Percentiles rank a stretch among this genome's conserved stretches.
Evolutionary conservation across 768 basidiomycete species (phyloP).

Genomic region (Russula emetica): DNA sequence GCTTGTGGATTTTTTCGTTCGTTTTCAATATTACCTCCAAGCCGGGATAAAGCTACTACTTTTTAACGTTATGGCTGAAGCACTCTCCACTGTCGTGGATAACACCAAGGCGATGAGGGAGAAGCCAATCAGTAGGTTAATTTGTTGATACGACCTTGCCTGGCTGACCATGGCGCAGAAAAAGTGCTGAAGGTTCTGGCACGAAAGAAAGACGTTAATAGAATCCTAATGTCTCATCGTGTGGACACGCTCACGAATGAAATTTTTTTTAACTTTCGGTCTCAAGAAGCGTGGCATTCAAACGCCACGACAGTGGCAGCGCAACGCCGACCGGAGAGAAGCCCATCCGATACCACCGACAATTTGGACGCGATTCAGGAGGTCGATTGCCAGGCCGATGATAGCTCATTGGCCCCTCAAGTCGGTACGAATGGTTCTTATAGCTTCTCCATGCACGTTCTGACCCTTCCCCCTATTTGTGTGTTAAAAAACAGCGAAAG

Average conservation of each 20-base stretch:
- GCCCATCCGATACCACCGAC: background rate
- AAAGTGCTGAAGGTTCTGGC: background rate
- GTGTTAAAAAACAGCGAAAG: background rate
- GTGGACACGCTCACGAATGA: background rate
- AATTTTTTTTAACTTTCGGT: background rate
- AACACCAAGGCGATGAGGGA: conserved; percentile 3
- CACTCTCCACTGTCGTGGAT: background rate
- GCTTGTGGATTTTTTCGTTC: background rate
- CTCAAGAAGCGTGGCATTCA: background rate
- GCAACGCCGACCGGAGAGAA: background rate
- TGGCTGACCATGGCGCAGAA: background rate
- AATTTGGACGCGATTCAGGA: background rate
- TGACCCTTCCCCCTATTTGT: too few relatives aligned
- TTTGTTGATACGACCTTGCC: background rate
- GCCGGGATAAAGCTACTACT: background rate
- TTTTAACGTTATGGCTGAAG: background rate
- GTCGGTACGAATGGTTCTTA: background rate
- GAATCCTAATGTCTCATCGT: background rate
- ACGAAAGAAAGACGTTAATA: background rate
- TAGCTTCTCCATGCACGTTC: background rate
- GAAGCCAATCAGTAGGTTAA: background rate
- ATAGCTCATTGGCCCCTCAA: background rate
- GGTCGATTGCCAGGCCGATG: too few relatives aligned
- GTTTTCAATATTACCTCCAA: background rate
- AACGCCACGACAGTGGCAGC: too few relatives aligned